These are phyloP conservation scores for Saccharomyces hybrid DNA, from an alignment of 1,139 yeast genomes.

Conservation along the genomic window DNA sequence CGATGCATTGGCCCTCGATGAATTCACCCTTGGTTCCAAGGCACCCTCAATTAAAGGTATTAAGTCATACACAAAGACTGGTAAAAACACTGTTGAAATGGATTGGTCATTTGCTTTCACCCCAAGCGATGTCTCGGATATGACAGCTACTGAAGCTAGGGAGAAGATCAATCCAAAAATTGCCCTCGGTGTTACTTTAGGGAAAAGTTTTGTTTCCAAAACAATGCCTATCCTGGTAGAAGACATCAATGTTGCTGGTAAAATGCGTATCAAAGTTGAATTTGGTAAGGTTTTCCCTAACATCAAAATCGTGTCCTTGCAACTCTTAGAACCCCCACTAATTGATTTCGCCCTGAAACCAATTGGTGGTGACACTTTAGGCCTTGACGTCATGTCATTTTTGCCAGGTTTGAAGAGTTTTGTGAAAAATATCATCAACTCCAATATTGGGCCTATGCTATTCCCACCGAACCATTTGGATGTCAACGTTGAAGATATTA, in stretches of 20 bases:
- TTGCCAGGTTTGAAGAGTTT: conserved; percentile 73
- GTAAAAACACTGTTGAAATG: conserved; percentile 64
- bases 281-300: conserved; percentile 64
- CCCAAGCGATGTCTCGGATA: conserved; percentile 73
- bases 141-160: conserved; percentile 67
- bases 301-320: conserved; percentile 60
- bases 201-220: conserved; percentile 70
- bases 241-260: conserved; percentile 68
- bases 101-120: conserved; percentile 77
- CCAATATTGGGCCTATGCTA: conserved; percentile 64
- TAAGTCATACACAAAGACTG: conserved; percentile 62
- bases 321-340: conserved; percentile 67
- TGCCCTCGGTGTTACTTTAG: conserved; percentile 69
- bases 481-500: conserved; percentile 61
- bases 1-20: conserved; percentile 61
- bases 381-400: conserved; percentile 74
- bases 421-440: conserved; percentile 61
- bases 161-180: conserved; percentile 72
- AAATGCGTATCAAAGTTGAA: conserved; percentile 58
- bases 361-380: conserved; percentile 81
- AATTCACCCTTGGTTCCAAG: conserved; percentile 71
- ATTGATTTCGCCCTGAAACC: conserved; percentile 77
- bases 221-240: conserved; percentile 70
- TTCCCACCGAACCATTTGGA: conserved; percentile 77
- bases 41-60: conserved; percentile 69